Conservation (phyloP, 2,329 filamentous ascomycete species). For the Pseudopyrenochaeta lycopersici region DNA sequence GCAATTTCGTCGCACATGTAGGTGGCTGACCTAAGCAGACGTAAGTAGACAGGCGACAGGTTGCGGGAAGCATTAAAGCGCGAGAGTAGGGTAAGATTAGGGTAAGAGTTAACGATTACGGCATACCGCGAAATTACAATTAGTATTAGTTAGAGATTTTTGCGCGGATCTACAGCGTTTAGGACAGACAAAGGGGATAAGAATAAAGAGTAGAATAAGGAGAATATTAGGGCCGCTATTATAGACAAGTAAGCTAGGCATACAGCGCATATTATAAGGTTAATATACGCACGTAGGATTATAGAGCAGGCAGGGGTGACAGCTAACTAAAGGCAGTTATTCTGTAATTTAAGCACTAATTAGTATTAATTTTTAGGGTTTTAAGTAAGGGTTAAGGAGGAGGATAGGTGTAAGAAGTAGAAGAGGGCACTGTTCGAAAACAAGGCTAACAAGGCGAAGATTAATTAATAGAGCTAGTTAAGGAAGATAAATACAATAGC, state of each 20-base stretch:
- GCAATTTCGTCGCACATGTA: conserved; percentile 10
- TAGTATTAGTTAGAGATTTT: conserved; percentile 24
- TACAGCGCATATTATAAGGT: conserved; percentile 12
- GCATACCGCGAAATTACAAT: conserved; percentile 25
- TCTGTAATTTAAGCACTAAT: conserved; percentile 19
- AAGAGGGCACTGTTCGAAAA: conserved; percentile 11
- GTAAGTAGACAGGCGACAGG: conserved; percentile 8
- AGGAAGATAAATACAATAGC: conserved; percentile 11
- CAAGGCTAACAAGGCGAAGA: conserved; percentile 11
- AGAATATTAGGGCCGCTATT: conserved; percentile 7
- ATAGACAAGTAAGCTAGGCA: conserved; percentile 18
- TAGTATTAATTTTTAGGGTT: conserved; percentile 28
- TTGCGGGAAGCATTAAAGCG: conserved; percentile 10
- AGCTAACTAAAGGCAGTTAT: conserved; percentile 13
- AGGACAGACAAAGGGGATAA: conserved; percentile 20
- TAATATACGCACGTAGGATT: conserved; percentile 18
- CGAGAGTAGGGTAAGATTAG: conserved; percentile 1
- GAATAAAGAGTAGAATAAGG: conserved; percentile 11
- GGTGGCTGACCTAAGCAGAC: conserved; percentile 1
- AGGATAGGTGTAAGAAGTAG: conserved; percentile 4
- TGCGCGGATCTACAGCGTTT: conserved; percentile 19
- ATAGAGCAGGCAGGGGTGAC: conserved; percentile 17
- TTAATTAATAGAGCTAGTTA: conserved; percentile 4
- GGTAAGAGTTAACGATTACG: conserved; percentile 13
- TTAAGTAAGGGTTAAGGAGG: conserved; percentile 2